These are phyloP conservation scores for Cryptosporidium meleagridis DNA, from an alignment of 169 alveolate genomes.

Conservation along the genomic window DNA sequence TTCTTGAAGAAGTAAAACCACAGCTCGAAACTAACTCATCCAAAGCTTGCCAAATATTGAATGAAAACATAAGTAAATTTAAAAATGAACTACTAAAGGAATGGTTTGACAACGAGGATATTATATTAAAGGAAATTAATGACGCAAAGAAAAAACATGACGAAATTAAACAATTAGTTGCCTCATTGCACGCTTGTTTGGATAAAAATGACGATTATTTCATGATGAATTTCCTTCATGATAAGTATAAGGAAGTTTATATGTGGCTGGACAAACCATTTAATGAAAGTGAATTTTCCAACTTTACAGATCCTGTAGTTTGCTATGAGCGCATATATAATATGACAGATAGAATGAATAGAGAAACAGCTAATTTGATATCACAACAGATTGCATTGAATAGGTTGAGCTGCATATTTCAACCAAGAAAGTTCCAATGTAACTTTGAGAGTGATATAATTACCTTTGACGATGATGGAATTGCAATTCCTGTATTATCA, in stretches of 20 bases:
- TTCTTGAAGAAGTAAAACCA: conserved; percentile 67
- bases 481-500: conserved; percentile 59
- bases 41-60: conserved; percentile 58
- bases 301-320: conserved; percentile 66
- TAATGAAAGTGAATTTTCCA: conserved; percentile 29
- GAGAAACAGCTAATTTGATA: conserved; percentile 31
- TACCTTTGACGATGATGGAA: conserved; percentile 72
- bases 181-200: conserved; percentile 2
- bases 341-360: conserved; percentile 62
- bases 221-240: conserved; percentile 70
- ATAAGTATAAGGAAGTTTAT: conserved; percentile 57
- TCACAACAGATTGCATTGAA: conserved; percentile 68
- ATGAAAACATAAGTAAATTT: conserved; percentile 18
- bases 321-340: conserved; percentile 56
- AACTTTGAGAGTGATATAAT: conserved; percentile 69
- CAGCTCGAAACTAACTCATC: conserved; percentile 42
- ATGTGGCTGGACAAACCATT: conserved; percentile 60
- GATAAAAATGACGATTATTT: conserved; percentile 52
- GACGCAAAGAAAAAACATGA: conserved; percentile 58
- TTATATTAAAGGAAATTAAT: conserved; percentile 58
- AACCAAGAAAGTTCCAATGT: conserved; percentile 75
- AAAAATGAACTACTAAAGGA: conserved; percentile 51
- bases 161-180: conserved; percentile 40
- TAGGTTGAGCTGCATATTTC: conserved; percentile 59
- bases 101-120: conserved; percentile 67